Evolutionary conservation across 2,329 filamentous ascomycete genomes (phyloP), one percentile per base, ranked within the genome.

Genomic region (Curvularia lunata): DNA sequence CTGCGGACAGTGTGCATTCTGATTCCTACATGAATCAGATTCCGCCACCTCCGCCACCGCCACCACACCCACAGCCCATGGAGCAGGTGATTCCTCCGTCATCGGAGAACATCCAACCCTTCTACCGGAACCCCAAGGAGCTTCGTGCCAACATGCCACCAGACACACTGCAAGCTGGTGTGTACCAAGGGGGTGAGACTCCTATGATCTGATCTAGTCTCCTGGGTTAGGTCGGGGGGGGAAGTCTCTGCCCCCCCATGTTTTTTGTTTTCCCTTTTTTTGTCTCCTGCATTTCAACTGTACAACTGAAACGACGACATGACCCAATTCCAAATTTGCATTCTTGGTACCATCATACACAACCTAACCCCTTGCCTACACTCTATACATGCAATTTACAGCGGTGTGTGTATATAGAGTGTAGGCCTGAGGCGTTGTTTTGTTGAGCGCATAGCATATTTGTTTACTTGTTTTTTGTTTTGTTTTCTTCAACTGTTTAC

Each of bases 121-220:
- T 69, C n/a, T 78, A 78, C 56, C 69, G 77, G 38, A 72, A 81
- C 46, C 79, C 79, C 7, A 81, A 77, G 64, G 81, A 82, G 63
- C 68, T 83, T 18, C 69, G 80, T 21, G 81, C 81, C 41, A 83
- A 83, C 45, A 81, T 83, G 80, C 80, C 81, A 9, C 80, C 81
- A 0, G 75, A 77, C 18, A 76, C 73, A 9, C 55, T 82, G 10
- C 80, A 82, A 62, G 67, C 75, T 19, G 81, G 80, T 12, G 80
- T 81, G 1, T 76, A 75, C 42, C 64, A 70, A 50, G 65, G 64
- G 6, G 69, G 68, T 47, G 67, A 72, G 40, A 70, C 73, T 3
- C 72, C 73, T 5, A 77, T 77, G 74, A 75, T 77, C 55, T 77
- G 68, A 58, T 16, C 12, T 34, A 6, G 32, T 16, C 50, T 42